A percentile compares a stretch with the other conserved stretches of the same genome.
Conservation (phyloP, 257 asterid species). For the Solanum rostratum region DNA sequence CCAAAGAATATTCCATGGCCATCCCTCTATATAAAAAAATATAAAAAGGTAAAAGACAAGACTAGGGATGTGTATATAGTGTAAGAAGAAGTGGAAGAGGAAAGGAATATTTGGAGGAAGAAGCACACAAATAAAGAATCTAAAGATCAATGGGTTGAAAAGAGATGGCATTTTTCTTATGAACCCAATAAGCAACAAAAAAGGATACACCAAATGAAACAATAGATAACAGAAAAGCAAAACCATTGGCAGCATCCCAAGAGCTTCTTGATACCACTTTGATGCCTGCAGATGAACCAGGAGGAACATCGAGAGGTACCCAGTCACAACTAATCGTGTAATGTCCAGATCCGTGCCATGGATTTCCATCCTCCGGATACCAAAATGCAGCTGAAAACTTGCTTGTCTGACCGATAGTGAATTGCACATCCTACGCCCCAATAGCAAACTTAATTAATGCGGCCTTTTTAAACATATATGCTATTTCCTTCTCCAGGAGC, state of each 20-base stretch:
- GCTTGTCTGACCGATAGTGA: conserved; percentile 55
- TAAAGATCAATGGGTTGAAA: conserved; percentile 42
- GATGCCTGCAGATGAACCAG: conserved; percentile 21
- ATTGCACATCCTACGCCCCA: conserved; percentile 58
- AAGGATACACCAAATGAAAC: conserved; percentile 53
- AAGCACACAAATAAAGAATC: neutral
- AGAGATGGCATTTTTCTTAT: conserved; percentile 30
- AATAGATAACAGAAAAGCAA: conserved; percentile 57
- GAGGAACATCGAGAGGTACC: conserved; percentile 46
- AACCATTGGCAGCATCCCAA: conserved; percentile 76
- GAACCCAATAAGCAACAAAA: conserved; percentile 51
- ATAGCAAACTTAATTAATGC: neutral
- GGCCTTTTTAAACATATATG: neutral
- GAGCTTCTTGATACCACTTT: conserved; percentile 30
- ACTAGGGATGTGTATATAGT: neutral
- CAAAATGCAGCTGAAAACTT: conserved; percentile 68
- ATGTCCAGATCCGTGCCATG: conserved; percentile 78
- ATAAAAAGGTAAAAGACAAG: neutral
- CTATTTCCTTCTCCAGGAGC: neutral
- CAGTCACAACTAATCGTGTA: conserved; percentile 67
- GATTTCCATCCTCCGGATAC: conserved; percentile 57
- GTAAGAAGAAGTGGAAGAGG: neutral
- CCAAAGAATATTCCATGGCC: neutral
- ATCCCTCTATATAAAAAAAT: neutral
- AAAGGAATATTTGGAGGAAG: neutral